phyloP scores from a whole-genome alignment of 1,284 basidiomycete genomes.

The Neonothopanus nambi region DNA sequence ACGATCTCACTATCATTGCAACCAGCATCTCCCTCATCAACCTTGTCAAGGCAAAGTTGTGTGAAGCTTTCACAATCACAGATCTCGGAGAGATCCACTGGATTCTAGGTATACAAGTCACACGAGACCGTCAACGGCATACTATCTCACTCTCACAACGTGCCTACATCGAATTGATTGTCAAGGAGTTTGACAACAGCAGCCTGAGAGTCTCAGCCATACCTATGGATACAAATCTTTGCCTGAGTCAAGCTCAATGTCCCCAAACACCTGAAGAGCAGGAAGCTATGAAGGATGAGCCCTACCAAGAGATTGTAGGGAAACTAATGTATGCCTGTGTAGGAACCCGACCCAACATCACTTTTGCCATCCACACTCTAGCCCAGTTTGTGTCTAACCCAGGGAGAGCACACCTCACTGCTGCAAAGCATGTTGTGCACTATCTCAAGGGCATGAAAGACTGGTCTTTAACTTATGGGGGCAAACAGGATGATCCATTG shows the following conservation, averaged over 20 bases:
- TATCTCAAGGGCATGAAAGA: no score
- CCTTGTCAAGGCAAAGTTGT: no score
- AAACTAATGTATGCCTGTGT: constrained; percentile 22
- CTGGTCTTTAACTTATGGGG: no score
- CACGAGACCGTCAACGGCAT: constrained; percentile 3
- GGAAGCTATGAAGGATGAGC: background rate
- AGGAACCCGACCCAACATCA: constrained; percentile 16
- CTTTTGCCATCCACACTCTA: constrained; percentile 12
- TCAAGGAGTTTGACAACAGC: constrained; percentile 15
- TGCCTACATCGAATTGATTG: constrained; percentile 22
- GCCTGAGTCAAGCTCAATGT: background rate
- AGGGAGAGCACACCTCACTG: constrained; percentile 12
- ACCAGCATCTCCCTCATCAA: constrained; percentile 17
- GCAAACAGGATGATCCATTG: no score
- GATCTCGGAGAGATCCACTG: no score
- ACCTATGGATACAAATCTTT: constrained; percentile 7
- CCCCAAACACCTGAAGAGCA: background rate
- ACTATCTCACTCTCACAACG: constrained; percentile 28
- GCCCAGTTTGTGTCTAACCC: constrained; percentile 13
- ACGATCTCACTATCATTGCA: constrained; percentile 23
- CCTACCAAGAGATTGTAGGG: constrained; percentile 16
- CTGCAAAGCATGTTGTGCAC: constrained; percentile 13
- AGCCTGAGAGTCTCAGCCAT: constrained; percentile 10
- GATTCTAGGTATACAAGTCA: no score
- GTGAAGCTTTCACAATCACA: no score